These are phyloP conservation scores for Aphanomyces cochlioides DNA, from an alignment of 352 stramenopile species.

Conservation along the genomic window DNA sequence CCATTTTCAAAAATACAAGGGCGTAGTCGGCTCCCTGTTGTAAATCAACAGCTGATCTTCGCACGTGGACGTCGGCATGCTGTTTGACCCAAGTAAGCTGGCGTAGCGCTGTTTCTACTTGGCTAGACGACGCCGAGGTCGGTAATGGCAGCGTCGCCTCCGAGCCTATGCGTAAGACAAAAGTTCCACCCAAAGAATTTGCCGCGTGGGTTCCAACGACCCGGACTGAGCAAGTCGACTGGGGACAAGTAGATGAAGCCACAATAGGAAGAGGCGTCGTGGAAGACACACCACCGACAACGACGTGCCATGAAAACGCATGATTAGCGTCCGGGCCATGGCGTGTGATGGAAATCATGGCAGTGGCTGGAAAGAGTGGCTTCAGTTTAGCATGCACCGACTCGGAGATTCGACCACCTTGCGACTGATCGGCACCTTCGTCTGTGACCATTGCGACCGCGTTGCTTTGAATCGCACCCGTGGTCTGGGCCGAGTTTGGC, in stretches of 20 bases:
- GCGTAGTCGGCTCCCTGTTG: conserved; percentile 26
- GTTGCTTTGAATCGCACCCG: conserved; percentile 34
- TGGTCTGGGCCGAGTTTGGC: conserved; percentile 31
- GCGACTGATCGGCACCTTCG: conserved; percentile 33
- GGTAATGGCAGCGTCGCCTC: conserved; percentile 4
- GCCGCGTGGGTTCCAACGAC: conserved; percentile 12
- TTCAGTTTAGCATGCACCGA: conserved; percentile 38
- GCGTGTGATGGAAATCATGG: conserved; percentile 26
- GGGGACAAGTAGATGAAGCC: conserved; percentile 6
- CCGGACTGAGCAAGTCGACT: conserved; percentile 16
- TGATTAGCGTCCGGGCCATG: neutral
- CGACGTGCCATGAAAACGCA: conserved; percentile 36
- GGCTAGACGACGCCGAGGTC: neutral
- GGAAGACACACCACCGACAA: conserved; percentile 33
- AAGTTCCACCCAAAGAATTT: conserved; percentile 33
- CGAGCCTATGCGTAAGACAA: conserved; percentile 31
- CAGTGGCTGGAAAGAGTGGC: neutral
- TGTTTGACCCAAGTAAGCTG: conserved; percentile 27
- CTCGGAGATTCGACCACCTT: conserved; percentile 35
- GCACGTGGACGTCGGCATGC: conserved; percentile 24
- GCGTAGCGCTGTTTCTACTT: conserved; percentile 24
- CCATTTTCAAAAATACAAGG: conserved; percentile 31
- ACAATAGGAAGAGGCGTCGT: conserved; percentile 36
- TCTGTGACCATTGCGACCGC: conserved; percentile 39
- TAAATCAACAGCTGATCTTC: conserved; percentile 13